These are phyloP conservation scores for Trichoderma cornu-damae DNA, from an alignment of 2,329 filamentous ascomycete species.

Conservation along the genomic window DNA sequence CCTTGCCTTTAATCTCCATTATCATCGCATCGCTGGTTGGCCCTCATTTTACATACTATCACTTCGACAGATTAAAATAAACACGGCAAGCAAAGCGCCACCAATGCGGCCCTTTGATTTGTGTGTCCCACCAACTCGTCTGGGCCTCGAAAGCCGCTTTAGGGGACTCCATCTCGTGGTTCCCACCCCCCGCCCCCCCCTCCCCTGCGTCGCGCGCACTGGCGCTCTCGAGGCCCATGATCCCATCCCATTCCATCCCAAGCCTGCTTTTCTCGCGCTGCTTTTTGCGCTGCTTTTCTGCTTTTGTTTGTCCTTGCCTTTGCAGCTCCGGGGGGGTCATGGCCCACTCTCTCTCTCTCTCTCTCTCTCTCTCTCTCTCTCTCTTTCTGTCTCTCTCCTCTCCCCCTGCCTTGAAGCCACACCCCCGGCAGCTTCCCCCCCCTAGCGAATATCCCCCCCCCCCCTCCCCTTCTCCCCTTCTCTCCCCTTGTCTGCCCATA, in stretches of 20 bases:
- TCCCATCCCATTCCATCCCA: conserved; percentile 5
- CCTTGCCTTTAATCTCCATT: background rate
- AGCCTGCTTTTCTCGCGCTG: background rate
- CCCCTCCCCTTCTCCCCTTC: background rate
- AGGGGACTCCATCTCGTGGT: background rate
- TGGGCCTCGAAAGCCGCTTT: background rate
- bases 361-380: background rate
- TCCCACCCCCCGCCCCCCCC: too few relatives aligned
- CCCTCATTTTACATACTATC: background rate
- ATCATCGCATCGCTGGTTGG: background rate
- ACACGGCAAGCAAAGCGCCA: conserved; percentile 15
- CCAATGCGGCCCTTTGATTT: conserved; percentile 13
- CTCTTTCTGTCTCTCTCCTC: too few relatives aligned
- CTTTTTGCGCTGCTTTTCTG: too few relatives aligned
- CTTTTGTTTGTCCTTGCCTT: background rate
- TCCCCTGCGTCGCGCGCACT: conserved; percentile 14
- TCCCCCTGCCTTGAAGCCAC: too few relatives aligned
- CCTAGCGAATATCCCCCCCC: background rate
- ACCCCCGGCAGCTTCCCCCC: conserved; percentile 12
- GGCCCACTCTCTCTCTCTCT: background rate
- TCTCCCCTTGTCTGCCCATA: conserved; percentile 19
- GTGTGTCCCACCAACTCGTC: conserved; percentile 14
- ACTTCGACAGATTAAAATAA: conserved; percentile 17
- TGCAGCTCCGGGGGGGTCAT: conserved; percentile 8
- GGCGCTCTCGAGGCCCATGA: conserved; percentile 3